Conservation (phyloP, 1,284 basidiomycete species). For the Apiotrichum laibachii region DNA sequence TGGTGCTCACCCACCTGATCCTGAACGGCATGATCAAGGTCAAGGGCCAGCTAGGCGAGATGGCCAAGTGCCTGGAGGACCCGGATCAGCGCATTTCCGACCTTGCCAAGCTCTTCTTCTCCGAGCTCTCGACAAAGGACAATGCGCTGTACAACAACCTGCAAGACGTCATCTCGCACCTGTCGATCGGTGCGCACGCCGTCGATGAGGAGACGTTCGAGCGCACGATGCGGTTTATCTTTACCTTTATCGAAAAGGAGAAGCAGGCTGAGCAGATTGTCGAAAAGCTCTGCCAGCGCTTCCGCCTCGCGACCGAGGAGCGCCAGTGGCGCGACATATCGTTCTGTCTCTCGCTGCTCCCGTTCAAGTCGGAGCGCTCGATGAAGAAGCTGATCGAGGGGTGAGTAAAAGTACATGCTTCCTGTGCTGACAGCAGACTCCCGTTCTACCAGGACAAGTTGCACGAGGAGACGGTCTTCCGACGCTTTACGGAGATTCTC, state of each 20-base stretch:
- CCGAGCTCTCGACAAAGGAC: slow-evolving; percentile 90
- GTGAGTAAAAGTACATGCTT: slow-evolving; percentile 29
- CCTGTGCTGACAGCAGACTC: slow-evolving; percentile 42
- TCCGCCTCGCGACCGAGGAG: slow-evolving; percentile 81
- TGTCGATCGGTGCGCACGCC: slow-evolving; percentile 88
- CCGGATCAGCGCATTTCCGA: slow-evolving; percentile 84
- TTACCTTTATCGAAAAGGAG: slow-evolving; percentile 97
- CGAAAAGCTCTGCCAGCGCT: slow-evolving; percentile 91
- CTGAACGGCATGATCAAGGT: slow-evolving; percentile 99
- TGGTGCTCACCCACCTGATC: slow-evolving; percentile 97
- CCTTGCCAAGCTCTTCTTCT: slow-evolving; percentile 95
- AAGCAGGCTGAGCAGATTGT: slow-evolving; percentile 94
- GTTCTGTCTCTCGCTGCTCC: slow-evolving; percentile 87
- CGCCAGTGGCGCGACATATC: slow-evolving; percentile 98
- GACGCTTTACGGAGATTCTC: slow-evolving; percentile 84
- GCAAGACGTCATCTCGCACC: slow-evolving; percentile 92
- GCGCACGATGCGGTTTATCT: slow-evolving; percentile 91
- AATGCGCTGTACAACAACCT: slow-evolving; percentile 99
- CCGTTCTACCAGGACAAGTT: slow-evolving; percentile 94
- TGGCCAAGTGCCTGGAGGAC: slow-evolving; percentile 98
- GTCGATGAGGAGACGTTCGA: slow-evolving; percentile 91
- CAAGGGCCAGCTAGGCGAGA: slow-evolving; percentile 97
- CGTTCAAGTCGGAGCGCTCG: slow-evolving; percentile 94
- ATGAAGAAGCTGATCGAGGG: slow-evolving; percentile 96
- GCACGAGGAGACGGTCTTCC: slow-evolving; percentile 79